phyloP scores from a whole-genome alignment of 306 rosid genomes.

The Begonia peltatifolia region DNA sequence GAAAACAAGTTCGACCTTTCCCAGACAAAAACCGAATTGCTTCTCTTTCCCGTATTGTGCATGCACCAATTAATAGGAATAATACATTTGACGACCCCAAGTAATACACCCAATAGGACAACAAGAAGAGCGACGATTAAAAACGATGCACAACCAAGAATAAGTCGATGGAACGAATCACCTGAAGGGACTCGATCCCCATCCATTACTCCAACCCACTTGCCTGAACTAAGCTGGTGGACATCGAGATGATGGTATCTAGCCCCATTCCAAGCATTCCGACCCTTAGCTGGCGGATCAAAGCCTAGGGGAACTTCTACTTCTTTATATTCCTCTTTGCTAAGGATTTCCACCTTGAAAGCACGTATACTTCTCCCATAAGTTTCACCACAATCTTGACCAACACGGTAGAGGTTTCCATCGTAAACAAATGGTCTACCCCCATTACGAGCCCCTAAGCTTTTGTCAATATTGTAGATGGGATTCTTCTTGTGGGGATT shows the following conservation, averaged over 20 bases:
- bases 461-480: slow-evolving; percentile 56
- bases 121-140: slow-evolving; percentile 50
- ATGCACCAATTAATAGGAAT: slow-evolving; percentile 72
- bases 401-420: slow-evolving; percentile 73
- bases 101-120: slow-evolving; percentile 52
- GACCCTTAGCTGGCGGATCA: slow-evolving; percentile 58
- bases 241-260: slow-evolving; percentile 90
- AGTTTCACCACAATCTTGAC: slow-evolving; percentile 94
- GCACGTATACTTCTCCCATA: slow-evolving; percentile 59
- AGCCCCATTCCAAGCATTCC: slow-evolving; percentile 91
- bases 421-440: slow-evolving; percentile 78
- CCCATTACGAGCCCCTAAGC: slow-evolving; percentile 91
- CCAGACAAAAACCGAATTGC: slow-evolving; percentile 39
- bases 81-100: slow-evolving; percentile 75
- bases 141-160: slow-evolving; percentile 67
- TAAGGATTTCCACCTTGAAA: slow-evolving; percentile 77
- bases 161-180: slow-evolving; percentile 46
- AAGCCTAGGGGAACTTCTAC: slow-evolving; percentile 65
- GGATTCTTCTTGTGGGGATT: slow-evolving; percentile 77
- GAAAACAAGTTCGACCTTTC: slow-evolving; percentile 51
- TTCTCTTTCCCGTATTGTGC: slow-evolving; percentile 46
- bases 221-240: slow-evolving; percentile 67
- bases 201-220: slow-evolving; percentile 89
- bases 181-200: slow-evolving; percentile 98
- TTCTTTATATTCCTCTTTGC: slow-evolving; percentile 54